Evolutionary conservation across 257 asterid species (phyloP), one percentile per base, ranked within the genome.

Genomic region (Scutellaria barbata): DNA sequence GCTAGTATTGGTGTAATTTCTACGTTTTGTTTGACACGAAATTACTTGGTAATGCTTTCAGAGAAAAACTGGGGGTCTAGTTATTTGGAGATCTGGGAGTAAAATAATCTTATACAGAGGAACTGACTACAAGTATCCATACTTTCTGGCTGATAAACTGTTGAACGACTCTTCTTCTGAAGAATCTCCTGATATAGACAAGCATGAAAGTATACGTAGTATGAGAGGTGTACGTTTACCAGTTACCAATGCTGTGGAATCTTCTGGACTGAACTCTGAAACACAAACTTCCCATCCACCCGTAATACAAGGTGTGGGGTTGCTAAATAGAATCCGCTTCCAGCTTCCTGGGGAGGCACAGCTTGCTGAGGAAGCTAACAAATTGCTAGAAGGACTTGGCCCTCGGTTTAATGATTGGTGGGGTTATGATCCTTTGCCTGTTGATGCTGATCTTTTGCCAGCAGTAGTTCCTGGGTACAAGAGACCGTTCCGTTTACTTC

Each of bases 361-460:
- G 73, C 89, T 87, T 72, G 92, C 89, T 76, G 92, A 88, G 66
- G 97, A 88, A 74, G 96, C 92, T 68, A 89, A 88, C 63, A 70
- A 75, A 51, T 73, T 95, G 76, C 77, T 95, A 51, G 97, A 87
- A 81, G 99, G 97, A 62, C 95, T 95, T 68, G 99, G 99, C 42
- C 98, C 98, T 0, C 96, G 98, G 66, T 92, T 83, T 84, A 82
- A 33, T 62, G 99, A 95, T 92, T 95, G 99, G 98, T 95, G 97
- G 99, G 96, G 99, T 0, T 83, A 78, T 72, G 89, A 88, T 77
- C 99, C 99, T 69, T 77, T 91, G 76, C 97, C 99, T 17, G 85
- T 95, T 78, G 97, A 92, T 84, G 99, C 91, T 59, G 99, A 95
- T 92, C 91, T 89, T 79, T 74, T 95, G 84, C 97, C 99, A 66